Evolutionary conservation across 441 rosid genomes (phyloP), one percentile per base, ranked within the genome.

Genomic region (Brassica balearica): DNA sequence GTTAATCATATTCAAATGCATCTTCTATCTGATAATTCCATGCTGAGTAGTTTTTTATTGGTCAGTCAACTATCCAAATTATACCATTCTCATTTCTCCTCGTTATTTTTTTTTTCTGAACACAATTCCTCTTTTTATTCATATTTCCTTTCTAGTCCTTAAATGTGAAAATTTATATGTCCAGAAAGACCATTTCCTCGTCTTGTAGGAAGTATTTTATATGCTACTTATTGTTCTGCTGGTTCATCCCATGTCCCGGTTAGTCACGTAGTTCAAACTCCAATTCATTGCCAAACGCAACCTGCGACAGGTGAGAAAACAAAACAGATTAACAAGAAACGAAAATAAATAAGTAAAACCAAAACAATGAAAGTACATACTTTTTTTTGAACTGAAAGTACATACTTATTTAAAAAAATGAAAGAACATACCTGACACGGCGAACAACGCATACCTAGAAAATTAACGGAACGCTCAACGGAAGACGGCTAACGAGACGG

Each of bases 391-490:
- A 48, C 2, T 29, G 34, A 29, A 29, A 29, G 34, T 27, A 27
- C 1, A 27, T 27, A 27, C 32, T 41, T 38, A 38, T 8, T 17
- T 17, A 9, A 38, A 3, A 8, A 65, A 65, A 60, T 4, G 56
- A 34, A 69, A 8, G 29, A 74, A 55, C 75, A 20, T 70, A 80
- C 83, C 77, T 75, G 7, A 59, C 43, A 66, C 77, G 76, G 60
- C 73, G 79, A 69, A 65, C 72, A 65, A 65, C 76, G 60, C 69
- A 4, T 46, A 71, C 80, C 77, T 66, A 43, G 69, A 67, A 61
- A 75, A 61, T 2, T 25, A 75, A 80, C 74, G 74, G 11, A 12
- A 65, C 73, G 60, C 4, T 14, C 19, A 48, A 59, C 69, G 64
- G 68, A 5, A 0, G 34, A 51, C 56, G 60, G 55, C 55, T 0